Base-by-base conservation (phyloP, 371 early-diverging fungal genomes). In the Batrachochytrium dendrobatidis region DNA sequence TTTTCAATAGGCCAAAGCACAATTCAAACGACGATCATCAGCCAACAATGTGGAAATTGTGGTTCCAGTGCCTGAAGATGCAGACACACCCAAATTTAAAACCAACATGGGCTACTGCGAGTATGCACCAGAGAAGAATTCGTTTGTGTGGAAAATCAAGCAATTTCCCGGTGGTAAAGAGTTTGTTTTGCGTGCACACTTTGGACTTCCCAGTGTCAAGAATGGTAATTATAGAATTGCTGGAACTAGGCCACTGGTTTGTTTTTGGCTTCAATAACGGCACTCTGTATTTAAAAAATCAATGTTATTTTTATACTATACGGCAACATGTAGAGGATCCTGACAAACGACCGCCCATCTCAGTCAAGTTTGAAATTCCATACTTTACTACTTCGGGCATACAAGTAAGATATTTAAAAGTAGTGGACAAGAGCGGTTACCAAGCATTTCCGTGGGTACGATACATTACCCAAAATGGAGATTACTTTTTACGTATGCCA, bases 371-470 rank as follows among this genome's bases (percentile, higher is more conserved):
- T 69, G 98, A 98, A 70, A 95, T 98, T 56, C 98, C 98, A 34
- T 98, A 98, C 75, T 98, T 94, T 65, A 95, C 97, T 24, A 88
- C 67, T 2, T 92, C 93, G 3, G 98, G 98, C 48, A 96, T 98
- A 63, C 96, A 96, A 76, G 98, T 98, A 25, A 84, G 97, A 62
- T 98, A 98, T 70, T 83, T 98, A 52, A 98, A 98, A 82, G 94
- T 98, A 62, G 92, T 95, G 50, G 98, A 98, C 69, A 94, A 94
- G 75, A 89, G 90, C 58, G 98, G 98, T 33, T 98, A 98, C 70
- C 94, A 94, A 67, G 96, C 97, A 5, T 81, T 96, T 62, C 98
- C 98, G 35, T 98, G 98, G 98, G 98, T 98, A 33, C 76, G 98
- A 52, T 98, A 98, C 67, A 95, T 98, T 57, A 96, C 98, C 18